Conservation (phyloP, 2,329 filamentous ascomycete genomes). For the Phaeosphaeria sp. region DNA sequence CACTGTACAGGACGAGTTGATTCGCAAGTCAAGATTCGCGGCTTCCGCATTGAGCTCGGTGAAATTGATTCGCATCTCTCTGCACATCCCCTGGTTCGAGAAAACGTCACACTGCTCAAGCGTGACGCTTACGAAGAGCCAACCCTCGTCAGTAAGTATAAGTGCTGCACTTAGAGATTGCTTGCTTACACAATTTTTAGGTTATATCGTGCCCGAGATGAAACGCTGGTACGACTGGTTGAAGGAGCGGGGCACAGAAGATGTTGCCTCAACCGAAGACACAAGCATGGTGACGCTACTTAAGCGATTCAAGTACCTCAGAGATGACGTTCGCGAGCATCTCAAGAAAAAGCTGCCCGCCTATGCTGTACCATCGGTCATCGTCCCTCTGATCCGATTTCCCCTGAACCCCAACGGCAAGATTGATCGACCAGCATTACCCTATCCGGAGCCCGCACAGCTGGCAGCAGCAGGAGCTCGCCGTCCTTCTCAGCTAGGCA, state of each 20-base stretch:
- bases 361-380: constrained; percentile 77
- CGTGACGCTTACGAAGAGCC: constrained; percentile 85
- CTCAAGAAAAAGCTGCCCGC: constrained; percentile 74
- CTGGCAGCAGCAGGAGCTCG: constrained; percentile 63
- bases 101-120: constrained; percentile 84
- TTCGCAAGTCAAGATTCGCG: constrained; percentile 92
- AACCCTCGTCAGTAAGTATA: constrained; percentile 72
- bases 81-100: constrained; percentile 75
- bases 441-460: constrained; percentile 78
- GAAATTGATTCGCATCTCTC: constrained; percentile 89
- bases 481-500: constrained; percentile 52
- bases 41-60: constrained; percentile 91
- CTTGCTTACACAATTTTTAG: constrained; percentile 15
- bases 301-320: constrained; percentile 66
- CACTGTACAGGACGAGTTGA: constrained; percentile 83
- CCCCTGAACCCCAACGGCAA: constrained; percentile 72
- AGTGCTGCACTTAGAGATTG: too few species aligned
- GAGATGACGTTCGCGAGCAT: constrained; percentile 68
- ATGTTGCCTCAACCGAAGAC: constrained; percentile 46
- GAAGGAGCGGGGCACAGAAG: constrained; percentile 51
- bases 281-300: constrained; percentile 62
- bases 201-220: constrained; percentile 84
- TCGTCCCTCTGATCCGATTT: constrained; percentile 74
- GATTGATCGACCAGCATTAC: constrained; percentile 78
- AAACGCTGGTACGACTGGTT: constrained; percentile 76